These are phyloP conservation scores for Nothophaeocryptopus gaeumannii DNA, from an alignment of 2,329 filamentous ascomycete genomes.

Conservation along the genomic window DNA sequence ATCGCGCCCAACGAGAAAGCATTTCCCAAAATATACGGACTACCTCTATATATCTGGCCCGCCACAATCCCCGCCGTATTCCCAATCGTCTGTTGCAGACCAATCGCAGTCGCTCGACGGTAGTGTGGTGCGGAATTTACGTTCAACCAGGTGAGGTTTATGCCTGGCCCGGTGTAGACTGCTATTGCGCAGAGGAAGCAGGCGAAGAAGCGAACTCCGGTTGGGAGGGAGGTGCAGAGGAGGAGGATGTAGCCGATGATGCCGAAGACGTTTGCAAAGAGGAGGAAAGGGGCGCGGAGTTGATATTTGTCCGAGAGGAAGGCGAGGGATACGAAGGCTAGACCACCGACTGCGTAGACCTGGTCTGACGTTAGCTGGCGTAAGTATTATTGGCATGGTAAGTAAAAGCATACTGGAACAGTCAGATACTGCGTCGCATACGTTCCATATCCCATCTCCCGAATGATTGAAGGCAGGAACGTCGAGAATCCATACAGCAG, in stretches of 20 bases:
- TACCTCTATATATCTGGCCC: conserved; percentile 44
- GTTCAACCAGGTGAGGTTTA: conserved; percentile 49
- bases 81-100: conserved; percentile 47
- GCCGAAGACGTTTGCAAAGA: conserved; percentile 44
- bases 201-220: conserved; percentile 28
- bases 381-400: no score
- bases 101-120: conserved; percentile 48
- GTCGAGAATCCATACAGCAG: conserved; percentile 47
- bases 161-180: conserved; percentile 38
- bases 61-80: conserved; percentile 51
- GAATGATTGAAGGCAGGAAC: conserved; percentile 21
- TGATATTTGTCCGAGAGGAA: not conserved
- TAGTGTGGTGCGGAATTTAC: conserved; percentile 50
- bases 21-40: conserved; percentile 8
- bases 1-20: conserved; percentile 13
- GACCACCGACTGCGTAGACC: not conserved
- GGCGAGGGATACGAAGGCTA: not conserved
- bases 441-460: conserved; percentile 40
- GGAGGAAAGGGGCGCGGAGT: not conserved
- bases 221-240: conserved; percentile 19
- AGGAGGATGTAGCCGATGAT: conserved; percentile 59
- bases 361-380: no score
- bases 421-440: conserved; percentile 46
- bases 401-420: conserved; percentile 35
- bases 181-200: conserved; percentile 28